These are phyloP conservation scores for Sarcomyxa edulis DNA, from an alignment of 768 basidiomycete species.

Conservation along the genomic window DNA sequence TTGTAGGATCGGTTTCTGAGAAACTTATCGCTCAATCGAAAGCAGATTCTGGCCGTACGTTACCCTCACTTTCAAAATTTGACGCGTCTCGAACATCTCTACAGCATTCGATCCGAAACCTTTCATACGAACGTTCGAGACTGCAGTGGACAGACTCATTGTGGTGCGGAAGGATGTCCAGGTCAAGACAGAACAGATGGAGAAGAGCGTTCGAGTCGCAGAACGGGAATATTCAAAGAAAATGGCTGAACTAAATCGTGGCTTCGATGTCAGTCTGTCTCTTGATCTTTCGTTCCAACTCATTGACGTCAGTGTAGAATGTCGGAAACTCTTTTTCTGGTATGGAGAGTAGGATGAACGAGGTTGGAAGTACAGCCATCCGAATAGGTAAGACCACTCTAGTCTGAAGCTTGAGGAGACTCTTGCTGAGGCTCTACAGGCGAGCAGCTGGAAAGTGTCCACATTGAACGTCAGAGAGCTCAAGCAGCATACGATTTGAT, in stretches of 20 bases:
- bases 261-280: constrained; percentile 73
- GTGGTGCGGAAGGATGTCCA: constrained; percentile 88
- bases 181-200: constrained; percentile 84
- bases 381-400: constrained; percentile 72
- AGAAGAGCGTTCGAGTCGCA: constrained; percentile 81
- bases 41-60: constrained; percentile 70
- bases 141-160: constrained; percentile 84
- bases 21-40: constrained; percentile 85
- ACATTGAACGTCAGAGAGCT: constrained; percentile 86
- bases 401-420: background rate
- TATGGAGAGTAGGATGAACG: constrained; percentile 88
- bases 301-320: constrained; percentile 42
- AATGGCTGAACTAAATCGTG: constrained; percentile 87
- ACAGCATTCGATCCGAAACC: constrained; percentile 92
- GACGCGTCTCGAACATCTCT: background rate
- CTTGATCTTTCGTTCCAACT: constrained; percentile 2
- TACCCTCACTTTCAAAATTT: background rate
- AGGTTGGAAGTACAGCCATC: constrained; percentile 91
- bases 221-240: constrained; percentile 94
- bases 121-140: constrained; percentile 89
- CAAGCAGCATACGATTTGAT: constrained; percentile 93
- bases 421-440: constrained; percentile 37
- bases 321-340: constrained; percentile 84
- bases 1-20: constrained; percentile 81
- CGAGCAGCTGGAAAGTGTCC: constrained; percentile 93